These are phyloP conservation scores for Maudiozyma humilis DNA, from an alignment of 1,139 yeast species.

Conservation along the genomic window DNA sequence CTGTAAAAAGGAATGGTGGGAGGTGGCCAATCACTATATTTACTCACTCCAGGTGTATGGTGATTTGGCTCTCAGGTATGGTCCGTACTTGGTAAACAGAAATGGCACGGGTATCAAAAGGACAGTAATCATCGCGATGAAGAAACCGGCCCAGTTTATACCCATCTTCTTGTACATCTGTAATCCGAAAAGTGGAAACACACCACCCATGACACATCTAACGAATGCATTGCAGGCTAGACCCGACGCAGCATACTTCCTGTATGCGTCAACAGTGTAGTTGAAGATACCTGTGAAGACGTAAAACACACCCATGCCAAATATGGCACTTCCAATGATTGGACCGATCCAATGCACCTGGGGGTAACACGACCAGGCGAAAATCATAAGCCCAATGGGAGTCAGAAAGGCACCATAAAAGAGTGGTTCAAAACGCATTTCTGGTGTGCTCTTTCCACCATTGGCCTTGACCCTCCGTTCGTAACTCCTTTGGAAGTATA, in stretches of 20 bases:
- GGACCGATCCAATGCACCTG: constrained; percentile 72
- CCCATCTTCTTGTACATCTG: constrained; percentile 50
- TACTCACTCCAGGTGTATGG: constrained; percentile 39
- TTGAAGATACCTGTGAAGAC: constrained; percentile 50
- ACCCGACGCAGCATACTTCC: constrained; percentile 64
- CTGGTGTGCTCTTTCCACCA: constrained; percentile 45
- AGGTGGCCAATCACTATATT: background rate
- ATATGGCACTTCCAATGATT: constrained; percentile 52
- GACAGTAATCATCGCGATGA: constrained; percentile 48
- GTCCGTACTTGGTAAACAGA: constrained; percentile 59
- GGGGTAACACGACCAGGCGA: constrained; percentile 63
- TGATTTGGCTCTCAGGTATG: constrained; percentile 49
- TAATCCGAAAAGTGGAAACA: constrained; percentile 67
- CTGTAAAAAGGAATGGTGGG: background rate
- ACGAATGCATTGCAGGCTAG: constrained; percentile 71
- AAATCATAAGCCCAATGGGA: constrained; percentile 65
- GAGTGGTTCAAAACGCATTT: constrained; percentile 50
- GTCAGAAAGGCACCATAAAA: constrained; percentile 37
- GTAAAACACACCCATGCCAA: constrained; percentile 50
- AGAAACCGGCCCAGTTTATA: constrained; percentile 52
- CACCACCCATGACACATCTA: constrained; percentile 62
- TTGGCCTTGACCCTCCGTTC: constrained; percentile 25
- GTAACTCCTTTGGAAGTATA: constrained; percentile 32
- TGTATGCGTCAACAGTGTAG: constrained; percentile 58
- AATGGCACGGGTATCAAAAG: constrained; percentile 69